These are phyloP conservation scores for Heterobasidion parviporum DNA, from an alignment of 1,284 basidiomycete species.

Conservation along the genomic window DNA sequence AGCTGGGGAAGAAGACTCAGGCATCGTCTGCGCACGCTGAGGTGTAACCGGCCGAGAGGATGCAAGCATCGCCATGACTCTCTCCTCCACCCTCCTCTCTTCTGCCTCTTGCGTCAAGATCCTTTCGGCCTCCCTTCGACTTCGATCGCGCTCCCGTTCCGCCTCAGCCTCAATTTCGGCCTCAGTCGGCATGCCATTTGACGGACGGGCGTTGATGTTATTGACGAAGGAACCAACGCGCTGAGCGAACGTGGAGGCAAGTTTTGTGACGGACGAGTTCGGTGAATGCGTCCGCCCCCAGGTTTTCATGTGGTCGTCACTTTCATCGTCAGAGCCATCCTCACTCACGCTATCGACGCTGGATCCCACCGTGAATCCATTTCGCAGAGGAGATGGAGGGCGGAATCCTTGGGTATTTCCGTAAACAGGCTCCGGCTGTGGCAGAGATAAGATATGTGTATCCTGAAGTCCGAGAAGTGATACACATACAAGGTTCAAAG, in stretches of 20 bases:
- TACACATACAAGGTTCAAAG: slow-evolving; percentile 10
- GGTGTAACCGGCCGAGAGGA: slow-evolving; percentile 31
- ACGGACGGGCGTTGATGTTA: slow-evolving; percentile 35
- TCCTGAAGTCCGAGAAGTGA: neutral
- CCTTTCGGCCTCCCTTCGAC: slow-evolving; percentile 64
- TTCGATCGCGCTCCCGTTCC: slow-evolving; percentile 61
- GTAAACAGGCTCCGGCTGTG: slow-evolving; percentile 27
- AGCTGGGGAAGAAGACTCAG: slow-evolving; percentile 53
- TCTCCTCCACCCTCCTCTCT: slow-evolving; percentile 61
- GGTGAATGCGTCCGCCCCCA: slow-evolving; percentile 43
- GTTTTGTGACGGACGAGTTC: slow-evolving; percentile 57
- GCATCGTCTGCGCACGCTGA: slow-evolving; percentile 45
- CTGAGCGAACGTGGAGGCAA: slow-evolving; percentile 64
- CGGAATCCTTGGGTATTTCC: slow-evolving; percentile 26
- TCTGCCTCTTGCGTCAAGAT: slow-evolving; percentile 66
- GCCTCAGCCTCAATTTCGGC: slow-evolving; percentile 75
- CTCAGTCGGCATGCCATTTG: slow-evolving; percentile 46
- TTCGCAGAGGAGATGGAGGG: slow-evolving; percentile 62
- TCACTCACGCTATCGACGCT: slow-evolving; percentile 43
- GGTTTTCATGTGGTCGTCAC: slow-evolving; percentile 28
- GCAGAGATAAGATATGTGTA: neutral
- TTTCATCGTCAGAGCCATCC: slow-evolving; percentile 34
- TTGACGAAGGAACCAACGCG: slow-evolving; percentile 58
- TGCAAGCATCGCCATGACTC: slow-evolving; percentile 64
- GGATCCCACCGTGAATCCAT: slow-evolving; percentile 41